Base-by-base conservation (phyloP, 31 red algal species). In the Asparagopsis taxiformis region DNA sequence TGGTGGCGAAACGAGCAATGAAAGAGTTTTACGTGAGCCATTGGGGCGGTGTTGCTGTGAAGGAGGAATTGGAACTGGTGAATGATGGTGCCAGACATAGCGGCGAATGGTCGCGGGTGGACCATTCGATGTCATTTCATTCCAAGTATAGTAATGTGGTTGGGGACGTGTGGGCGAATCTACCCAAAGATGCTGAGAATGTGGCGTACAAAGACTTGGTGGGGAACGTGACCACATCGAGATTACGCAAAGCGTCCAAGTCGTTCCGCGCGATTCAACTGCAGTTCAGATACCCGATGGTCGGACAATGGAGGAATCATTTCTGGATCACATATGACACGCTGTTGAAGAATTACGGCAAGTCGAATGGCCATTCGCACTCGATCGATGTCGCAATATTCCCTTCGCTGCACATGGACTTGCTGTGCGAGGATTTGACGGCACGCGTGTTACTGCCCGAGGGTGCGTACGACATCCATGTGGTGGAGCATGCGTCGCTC, bases 271-370 rank as follows among this genome's bases (percentile, higher is more conserved):
- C 70, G n/a, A 10, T 91, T 3, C 72, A 78, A 37, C 54, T 85
- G 51, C 80, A 59, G 28, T 85, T 91, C 54, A 54, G 93, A 60
- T 97, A 72, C 68, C 93, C 93, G 31, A 38, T 97, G 44, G 61
- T 97, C 53, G 93, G 93, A 7, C 87, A 87, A 9, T 97, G 93
- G 93, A 75, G 72, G 30, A 90, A 97, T 66, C 79, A 86, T 66
- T 97, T 91, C 54, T 97, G 87, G 82, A 68, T 87, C 11, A 72
- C 66, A 0, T 97, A 97, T 58, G 58, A 74, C 23, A 28, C 87
- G 17, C 31, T 50, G 28, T 38, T 62, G 1, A 17, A 55, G 6
- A 70, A 44, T 9, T 65, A 70, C 44, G 39, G 72, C 43, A 62
- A 6, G 31, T 77, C 83, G 13, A 72, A 20, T 58, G 64, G 30